Conservation (phyloP, 2,329 filamentous ascomycete species). For the Cytospora paraplurivora region DNA sequence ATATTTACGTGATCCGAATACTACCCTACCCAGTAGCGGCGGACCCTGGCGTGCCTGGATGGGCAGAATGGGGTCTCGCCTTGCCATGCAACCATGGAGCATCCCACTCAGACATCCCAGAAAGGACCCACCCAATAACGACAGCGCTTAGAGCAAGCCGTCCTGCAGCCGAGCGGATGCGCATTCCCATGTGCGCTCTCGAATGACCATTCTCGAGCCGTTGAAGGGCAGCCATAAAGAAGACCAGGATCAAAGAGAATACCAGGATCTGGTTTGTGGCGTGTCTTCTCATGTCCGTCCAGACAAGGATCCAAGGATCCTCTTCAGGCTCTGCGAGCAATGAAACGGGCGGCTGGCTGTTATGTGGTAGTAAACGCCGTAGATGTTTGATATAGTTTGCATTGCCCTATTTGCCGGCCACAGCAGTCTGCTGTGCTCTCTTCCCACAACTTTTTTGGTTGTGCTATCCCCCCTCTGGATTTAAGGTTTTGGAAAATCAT, state of each 20-base stretch:
- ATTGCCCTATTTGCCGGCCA: constrained; percentile 8
- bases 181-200: constrained; percentile 19
- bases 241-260: not conserved
- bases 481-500: not conserved
- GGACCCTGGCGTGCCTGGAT: not conserved
- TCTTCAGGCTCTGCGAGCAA: not conserved
- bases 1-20: not conserved
- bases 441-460: not conserved
- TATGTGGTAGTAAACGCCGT: constrained; percentile 4
- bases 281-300: constrained; percentile 3
- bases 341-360: constrained; percentile 19
- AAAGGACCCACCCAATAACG: constrained; percentile 1
- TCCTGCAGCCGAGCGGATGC: constrained; percentile 21
- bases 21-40: not conserved
- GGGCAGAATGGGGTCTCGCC: too few species aligned
- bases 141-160: constrained; percentile 18
- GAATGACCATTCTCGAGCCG: constrained; percentile 14
- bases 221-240: not conserved
- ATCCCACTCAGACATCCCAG: not conserved
- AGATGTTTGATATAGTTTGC: constrained; percentile 19
- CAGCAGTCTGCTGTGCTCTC: constrained; percentile 3
- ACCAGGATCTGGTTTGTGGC: constrained; percentile 7
- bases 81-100: too few species aligned
- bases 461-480: not conserved
- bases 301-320: constrained; percentile 13